Evolutionary conservation across 495 filamentous ascomycete genomes (phyloP).

Genomic region (Ascobolus immersus): DNA sequence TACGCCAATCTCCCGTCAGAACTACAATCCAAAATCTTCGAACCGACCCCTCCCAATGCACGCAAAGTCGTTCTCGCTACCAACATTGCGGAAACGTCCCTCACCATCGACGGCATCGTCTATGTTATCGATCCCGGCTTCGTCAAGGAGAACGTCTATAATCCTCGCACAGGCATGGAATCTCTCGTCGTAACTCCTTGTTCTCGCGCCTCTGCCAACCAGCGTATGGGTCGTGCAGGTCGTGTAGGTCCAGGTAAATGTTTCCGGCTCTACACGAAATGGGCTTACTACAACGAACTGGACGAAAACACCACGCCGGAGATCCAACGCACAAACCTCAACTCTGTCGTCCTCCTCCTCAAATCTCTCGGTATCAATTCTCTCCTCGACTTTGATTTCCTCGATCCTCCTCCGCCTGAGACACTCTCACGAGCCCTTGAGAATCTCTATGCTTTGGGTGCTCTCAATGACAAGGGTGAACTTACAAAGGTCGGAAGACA

Average conservation of each 20-base stretch:
- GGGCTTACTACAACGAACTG: slow-evolving; percentile 81
- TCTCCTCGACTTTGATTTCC: slow-evolving; percentile 83
- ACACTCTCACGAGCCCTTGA: slow-evolving; percentile 77
- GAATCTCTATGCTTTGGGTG: slow-evolving; percentile 74
- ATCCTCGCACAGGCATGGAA: slow-evolving; percentile 77
- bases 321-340: slow-evolving; percentile 78
- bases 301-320: slow-evolving; percentile 83
- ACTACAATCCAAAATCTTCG: slow-evolving; percentile 68
- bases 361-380: slow-evolving; percentile 88
- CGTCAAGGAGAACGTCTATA: slow-evolving; percentile 89
- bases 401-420: slow-evolving; percentile 80
- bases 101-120: slow-evolving; percentile 76
- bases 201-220: slow-evolving; percentile 83
- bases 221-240: slow-evolving; percentile 74
- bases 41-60: slow-evolving; percentile 55
- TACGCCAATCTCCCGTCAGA: slow-evolving; percentile 76
- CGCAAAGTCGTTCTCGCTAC: slow-evolving; percentile 73
- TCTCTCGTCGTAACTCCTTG: slow-evolving; percentile 73
- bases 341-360: slow-evolving; percentile 55
- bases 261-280: slow-evolving; percentile 86
- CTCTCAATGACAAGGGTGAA: slow-evolving; percentile 69
- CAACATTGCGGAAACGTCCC: slow-evolving; percentile 71
- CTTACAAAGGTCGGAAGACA: slow-evolving; percentile 80
- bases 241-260: slow-evolving; percentile 85
- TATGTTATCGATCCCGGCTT: slow-evolving; percentile 84